phyloP scores from a whole-genome alignment of 2,329 filamentous ascomycete genomes.

The Parafenestella ontariensis region DNA sequence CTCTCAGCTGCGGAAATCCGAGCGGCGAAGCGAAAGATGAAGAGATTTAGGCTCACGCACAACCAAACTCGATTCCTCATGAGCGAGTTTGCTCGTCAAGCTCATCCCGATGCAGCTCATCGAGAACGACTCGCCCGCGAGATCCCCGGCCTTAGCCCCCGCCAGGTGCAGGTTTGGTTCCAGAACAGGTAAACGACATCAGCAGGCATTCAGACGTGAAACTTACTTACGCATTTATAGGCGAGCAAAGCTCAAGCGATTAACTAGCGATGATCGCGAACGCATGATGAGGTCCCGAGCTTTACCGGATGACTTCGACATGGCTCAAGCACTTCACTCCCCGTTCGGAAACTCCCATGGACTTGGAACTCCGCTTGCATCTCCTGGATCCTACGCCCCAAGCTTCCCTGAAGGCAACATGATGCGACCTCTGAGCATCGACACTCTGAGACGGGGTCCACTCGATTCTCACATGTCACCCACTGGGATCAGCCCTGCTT shows the following conservation, averaged over 20 bases:
- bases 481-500: slow-evolving; percentile 70
- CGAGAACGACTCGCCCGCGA: slow-evolving; percentile 85
- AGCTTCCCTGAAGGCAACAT: slow-evolving; percentile 62
- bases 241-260: slow-evolving; percentile 67
- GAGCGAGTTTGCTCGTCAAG: slow-evolving; percentile 95
- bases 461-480: slow-evolving; percentile 72
- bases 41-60: slow-evolving; percentile 87
- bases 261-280: slow-evolving; percentile 67
- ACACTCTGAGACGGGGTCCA: slow-evolving; percentile 68
- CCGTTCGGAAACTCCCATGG: slow-evolving; percentile 56
- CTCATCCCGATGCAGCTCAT: slow-evolving; percentile 90
- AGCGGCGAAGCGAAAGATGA: slow-evolving; percentile 65
- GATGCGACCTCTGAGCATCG: slow-evolving; percentile 72
- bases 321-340: slow-evolving; percentile 64
- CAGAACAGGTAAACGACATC: slow-evolving; percentile 80
- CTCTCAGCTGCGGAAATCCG: slow-evolving; percentile 58
- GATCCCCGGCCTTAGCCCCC: slow-evolving; percentile 88
- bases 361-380: slow-evolving; percentile 58
- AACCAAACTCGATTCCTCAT: slow-evolving; percentile 97
- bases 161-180: slow-evolving; percentile 98
- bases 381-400: slow-evolving; percentile 51
- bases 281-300: slow-evolving; percentile 67
- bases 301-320: slow-evolving; percentile 66
- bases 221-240: slow-evolving; percentile 46
- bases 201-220: neutral